These are phyloP conservation scores for Boletus calvinii DNA, from an alignment of 1,284 basidiomycete genomes.

Conservation along the genomic window DNA sequence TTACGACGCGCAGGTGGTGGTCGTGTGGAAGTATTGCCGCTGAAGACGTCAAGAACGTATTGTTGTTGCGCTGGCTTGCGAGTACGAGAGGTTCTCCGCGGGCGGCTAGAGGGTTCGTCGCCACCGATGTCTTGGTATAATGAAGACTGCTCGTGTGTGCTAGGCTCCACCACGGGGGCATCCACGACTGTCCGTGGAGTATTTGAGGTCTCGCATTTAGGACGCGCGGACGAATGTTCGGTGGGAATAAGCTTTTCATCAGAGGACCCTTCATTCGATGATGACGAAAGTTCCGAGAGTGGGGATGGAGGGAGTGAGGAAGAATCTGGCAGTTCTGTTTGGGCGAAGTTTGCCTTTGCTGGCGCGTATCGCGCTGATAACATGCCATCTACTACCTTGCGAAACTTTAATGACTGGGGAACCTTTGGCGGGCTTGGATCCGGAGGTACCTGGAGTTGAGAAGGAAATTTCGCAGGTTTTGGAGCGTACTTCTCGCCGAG, in stretches of 20 bases:
- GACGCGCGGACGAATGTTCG: neutral
- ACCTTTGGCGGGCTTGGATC: conserved; percentile 25
- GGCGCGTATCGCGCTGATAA: conserved; percentile 29
- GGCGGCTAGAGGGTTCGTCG: conserved; percentile 17
- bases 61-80: conserved; percentile 43
- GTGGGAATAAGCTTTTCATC: conserved; percentile 2
- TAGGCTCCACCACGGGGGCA: neutral
- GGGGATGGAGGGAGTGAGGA: conserved; percentile 17
- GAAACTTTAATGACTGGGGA: conserved; percentile 31
- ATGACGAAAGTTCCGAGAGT: conserved; percentile 31
- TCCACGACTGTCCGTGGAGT: conserved; percentile 2
- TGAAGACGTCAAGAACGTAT: conserved; percentile 43
- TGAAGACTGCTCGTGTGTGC: neutral
- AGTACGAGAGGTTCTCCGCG: conserved; percentile 52
- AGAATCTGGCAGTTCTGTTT: conserved; percentile 5
- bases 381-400: conserved; percentile 39
- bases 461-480: conserved; percentile 18
- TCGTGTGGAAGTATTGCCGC: conserved; percentile 32
- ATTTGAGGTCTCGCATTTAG: conserved; percentile 3
- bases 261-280: conserved; percentile 21
- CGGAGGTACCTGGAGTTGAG: conserved; percentile 12
- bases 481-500: conserved; percentile 32
- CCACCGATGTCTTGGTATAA: conserved; percentile 5
- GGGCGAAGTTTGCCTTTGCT: conserved; percentile 16
- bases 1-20: conserved; percentile 40